Base-by-base conservation (phyloP, 1,139 yeast species). In the Taphrina sp. region DNA sequence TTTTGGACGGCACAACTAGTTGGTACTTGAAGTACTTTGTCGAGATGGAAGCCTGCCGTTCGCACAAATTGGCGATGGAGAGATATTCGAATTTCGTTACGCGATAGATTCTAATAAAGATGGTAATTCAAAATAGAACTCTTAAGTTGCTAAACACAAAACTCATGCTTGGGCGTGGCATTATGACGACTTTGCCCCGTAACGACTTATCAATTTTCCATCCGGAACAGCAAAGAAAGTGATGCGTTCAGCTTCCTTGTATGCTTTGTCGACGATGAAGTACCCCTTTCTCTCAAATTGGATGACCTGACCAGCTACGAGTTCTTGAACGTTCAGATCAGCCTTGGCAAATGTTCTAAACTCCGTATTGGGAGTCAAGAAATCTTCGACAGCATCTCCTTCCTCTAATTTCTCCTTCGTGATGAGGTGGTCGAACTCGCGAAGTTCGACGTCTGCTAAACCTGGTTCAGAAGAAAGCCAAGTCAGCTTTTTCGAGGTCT, bases 271-370 rank as follows among this genome's bases (percentile, higher is more conserved):
- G 60, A 90, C 77, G 70, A 94, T 82, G 80, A 75, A 92, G 78
- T 88, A 92, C 64, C 97, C 97, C 78, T 92, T 92, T 78, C 98
- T 85, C 75, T 92, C 97, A 64, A 92, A 88, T 74, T 92, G 97
- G 64, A 92, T 83, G 60, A 90, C 77, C 62, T 87, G 95, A 62
- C 95, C 96, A 62, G 75, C 83, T 75, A 85, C 81, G 78, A 92
- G 79, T 59, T 76, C 71, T 66, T 77, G 79, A 61, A 90, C 80
- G 68, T 90, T 92, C 65, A 80, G 70, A 70, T 92, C 97, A 63
- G 90, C 97, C 64, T 78, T 67, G 35, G 95, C 96, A 44, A 75
- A 70, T 56, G 87, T 76, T 68, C 79, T 85, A 81, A 92, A 89
- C 70, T 86, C 94, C 56, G 97, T 89, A 64, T 82, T 75, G 61